phyloP scores from a whole-genome alignment of 805 yeast genomes.

The Ogataea ramenticola region DNA sequence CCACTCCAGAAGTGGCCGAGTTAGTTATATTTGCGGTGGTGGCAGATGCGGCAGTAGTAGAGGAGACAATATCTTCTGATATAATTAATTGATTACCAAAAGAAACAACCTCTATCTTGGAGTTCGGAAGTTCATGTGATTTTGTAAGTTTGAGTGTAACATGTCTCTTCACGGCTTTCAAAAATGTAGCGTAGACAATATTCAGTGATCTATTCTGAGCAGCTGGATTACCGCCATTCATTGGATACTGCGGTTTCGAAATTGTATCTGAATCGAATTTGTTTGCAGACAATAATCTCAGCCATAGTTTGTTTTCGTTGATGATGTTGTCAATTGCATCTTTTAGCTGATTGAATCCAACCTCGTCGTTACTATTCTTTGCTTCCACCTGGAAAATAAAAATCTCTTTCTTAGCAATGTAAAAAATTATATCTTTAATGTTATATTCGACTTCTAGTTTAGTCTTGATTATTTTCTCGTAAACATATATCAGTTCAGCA shows the following conservation, averaged over 20 bases:
- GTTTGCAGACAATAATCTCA: conserved; percentile 20
- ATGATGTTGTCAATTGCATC: conserved; percentile 26
- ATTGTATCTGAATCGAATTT: conserved; percentile 21
- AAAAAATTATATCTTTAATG: conserved; percentile 21
- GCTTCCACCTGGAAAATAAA: conserved; percentile 24
- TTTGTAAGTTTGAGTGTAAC: conserved; percentile 20
- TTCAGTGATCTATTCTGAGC: conserved; percentile 20
- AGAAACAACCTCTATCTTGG: conserved; percentile 32
- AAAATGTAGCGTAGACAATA: conserved; percentile 35
- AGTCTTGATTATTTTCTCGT: conserved; percentile 18
- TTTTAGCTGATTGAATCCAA: conserved; percentile 23
- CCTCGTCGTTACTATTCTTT: conserved; percentile 4
- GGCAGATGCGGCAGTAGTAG: no score
- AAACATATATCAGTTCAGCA: conserved; percentile 20
- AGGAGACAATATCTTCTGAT: conserved; percentile 18
- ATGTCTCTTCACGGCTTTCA: conserved; percentile 41
- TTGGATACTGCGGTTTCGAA: conserved; percentile 7
- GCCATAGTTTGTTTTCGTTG: conserved; percentile 15
- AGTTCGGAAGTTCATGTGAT: conserved; percentile 18
- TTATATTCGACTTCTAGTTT: conserved; percentile 22
- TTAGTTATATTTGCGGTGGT: no score
- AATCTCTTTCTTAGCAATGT: conserved; percentile 23
- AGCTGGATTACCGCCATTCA: not conserved
- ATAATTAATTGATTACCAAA: conserved; percentile 41
- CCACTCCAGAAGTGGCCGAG: no score